Evolutionary conservation across 2,329 filamentous ascomycete species (phyloP).

Genomic region (Hymenoscyphus occultus): DNA sequence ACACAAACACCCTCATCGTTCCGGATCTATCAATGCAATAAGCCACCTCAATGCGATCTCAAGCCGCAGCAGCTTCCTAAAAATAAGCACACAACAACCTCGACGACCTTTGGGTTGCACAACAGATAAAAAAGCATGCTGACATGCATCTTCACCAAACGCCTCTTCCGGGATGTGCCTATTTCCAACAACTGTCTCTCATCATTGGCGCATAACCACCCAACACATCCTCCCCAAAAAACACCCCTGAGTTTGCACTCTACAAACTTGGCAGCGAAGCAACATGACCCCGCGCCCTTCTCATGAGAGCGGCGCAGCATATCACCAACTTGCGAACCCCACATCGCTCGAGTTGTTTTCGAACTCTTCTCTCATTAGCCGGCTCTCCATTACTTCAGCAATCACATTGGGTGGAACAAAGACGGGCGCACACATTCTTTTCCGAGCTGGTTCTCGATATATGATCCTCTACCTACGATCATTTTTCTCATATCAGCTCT

Average conservation of each 20-base stretch:
- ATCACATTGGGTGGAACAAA: background rate
- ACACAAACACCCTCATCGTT: constrained; percentile 9
- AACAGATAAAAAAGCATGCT: constrained; percentile 10
- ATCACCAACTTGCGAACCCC: background rate
- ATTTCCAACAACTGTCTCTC: constrained; percentile 2
- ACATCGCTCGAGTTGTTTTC: background rate
- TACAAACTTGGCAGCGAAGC: background rate
- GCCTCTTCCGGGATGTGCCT: constrained; percentile 14
- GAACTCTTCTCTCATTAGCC: background rate
- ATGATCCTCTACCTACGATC: background rate
- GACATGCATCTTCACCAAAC: constrained; percentile 15
- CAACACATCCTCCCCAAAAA: background rate
- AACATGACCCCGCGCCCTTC: no score
- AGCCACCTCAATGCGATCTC: constrained; percentile 8
- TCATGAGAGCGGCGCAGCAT: background rate
- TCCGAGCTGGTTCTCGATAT: constrained; percentile 3
- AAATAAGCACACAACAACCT: constrained; percentile 7
- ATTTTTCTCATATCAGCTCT: background rate
- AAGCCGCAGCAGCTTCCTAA: constrained; percentile 8
- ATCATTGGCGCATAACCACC: background rate
- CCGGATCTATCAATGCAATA: background rate
- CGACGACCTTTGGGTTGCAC: constrained; percentile 12
- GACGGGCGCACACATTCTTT: background rate
- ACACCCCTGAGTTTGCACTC: background rate
- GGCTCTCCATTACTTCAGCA: background rate